Percentiles rank a stretch among this genome's conserved stretches.
Conservation (phyloP, 176 grass and related monocot species). For the Rhynchospora pubera region DNA sequence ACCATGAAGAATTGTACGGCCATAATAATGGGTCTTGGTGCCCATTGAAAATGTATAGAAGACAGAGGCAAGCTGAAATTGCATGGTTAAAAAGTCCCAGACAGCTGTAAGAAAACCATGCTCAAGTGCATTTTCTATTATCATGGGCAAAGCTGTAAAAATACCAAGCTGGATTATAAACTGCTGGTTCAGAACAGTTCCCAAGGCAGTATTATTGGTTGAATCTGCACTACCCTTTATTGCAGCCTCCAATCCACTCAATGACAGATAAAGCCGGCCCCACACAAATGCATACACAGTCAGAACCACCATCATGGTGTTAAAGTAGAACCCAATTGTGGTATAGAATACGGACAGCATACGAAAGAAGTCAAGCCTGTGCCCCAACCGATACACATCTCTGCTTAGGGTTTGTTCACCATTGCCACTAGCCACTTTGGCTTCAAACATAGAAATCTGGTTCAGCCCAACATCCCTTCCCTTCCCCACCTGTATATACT, state of each 20-base stretch:
- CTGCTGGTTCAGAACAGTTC: slow-evolving; percentile 77
- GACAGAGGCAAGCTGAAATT: slow-evolving; percentile 74
- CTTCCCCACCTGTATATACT: slow-evolving; percentile 97
- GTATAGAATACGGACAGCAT: slow-evolving; percentile 97
- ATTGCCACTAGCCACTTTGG: slow-evolving; percentile 95
- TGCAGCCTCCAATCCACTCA: slow-evolving; percentile 83
- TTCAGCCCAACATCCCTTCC: slow-evolving; percentile 94
- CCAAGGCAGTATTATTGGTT: slow-evolving; percentile 79
- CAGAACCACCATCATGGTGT: slow-evolving; percentile 94
- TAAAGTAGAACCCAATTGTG: slow-evolving; percentile 95
- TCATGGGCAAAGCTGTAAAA: slow-evolving; percentile 95
- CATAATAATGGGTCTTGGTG: slow-evolving; percentile 91
- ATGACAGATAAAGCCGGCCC: slow-evolving; percentile 86
- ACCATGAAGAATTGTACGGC: slow-evolving; percentile 94
- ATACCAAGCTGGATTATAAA: slow-evolving; percentile 86
- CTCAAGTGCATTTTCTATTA: slow-evolving; percentile 86
- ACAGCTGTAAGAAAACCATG: slow-evolving; percentile 76
- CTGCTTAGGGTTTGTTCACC: slow-evolving; percentile 94
- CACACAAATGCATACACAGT: slow-evolving; percentile 93
- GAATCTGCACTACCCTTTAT: slow-evolving; percentile 64
- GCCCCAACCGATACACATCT: slow-evolving; percentile 90
- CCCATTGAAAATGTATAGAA: slow-evolving; percentile 99
- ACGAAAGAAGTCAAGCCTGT: slow-evolving; percentile 88
- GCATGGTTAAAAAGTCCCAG: slow-evolving; percentile 98
- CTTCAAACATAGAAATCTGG: slow-evolving; percentile 99